Conservation (phyloP, 495 filamentous ascomycete species). For the Hypoxylon rickii region DNA sequence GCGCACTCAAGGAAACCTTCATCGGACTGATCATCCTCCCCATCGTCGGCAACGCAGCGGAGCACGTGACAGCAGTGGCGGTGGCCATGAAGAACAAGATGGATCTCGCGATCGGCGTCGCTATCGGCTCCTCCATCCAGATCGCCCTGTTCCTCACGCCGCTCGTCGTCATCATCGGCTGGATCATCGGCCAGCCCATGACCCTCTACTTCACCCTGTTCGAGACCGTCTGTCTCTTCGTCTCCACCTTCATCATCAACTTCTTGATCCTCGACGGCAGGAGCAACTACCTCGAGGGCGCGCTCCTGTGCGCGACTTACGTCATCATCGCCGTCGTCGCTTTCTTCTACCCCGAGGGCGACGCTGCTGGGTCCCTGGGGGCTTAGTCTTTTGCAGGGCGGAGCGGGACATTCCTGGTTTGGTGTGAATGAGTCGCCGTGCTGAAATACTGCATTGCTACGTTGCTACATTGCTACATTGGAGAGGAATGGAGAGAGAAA, state of each 20-base stretch:
- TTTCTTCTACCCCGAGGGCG: conserved; percentile 64
- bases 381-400: too few relatives aligned
- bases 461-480: too few relatives aligned
- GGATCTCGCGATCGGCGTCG: conserved; percentile 91
- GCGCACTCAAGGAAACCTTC: conserved; percentile 74
- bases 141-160: conserved; percentile 90
- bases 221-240: conserved; percentile 85
- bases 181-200: conserved; percentile 83
- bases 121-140: conserved; percentile 86
- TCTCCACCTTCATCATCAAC: conserved; percentile 86
- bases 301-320: conserved; percentile 80
- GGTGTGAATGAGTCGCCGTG: too few relatives aligned
- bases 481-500: too few relatives aligned
- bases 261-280: conserved; percentile 86
- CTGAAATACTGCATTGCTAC: too few relatives aligned
- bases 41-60: conserved; percentile 90
- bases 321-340: conserved; percentile 74
- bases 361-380: conserved; percentile 51
- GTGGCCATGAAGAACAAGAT: conserved; percentile 95
- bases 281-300: conserved; percentile 88
- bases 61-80: conserved; percentile 88
- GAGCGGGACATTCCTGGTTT: not conserved
- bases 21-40: conserved; percentile 88
- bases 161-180: conserved; percentile 85
- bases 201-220: conserved; percentile 89